Conservation (phyloP, 768 basidiomycete genomes). For the Hygrocybe coccinea region DNA sequence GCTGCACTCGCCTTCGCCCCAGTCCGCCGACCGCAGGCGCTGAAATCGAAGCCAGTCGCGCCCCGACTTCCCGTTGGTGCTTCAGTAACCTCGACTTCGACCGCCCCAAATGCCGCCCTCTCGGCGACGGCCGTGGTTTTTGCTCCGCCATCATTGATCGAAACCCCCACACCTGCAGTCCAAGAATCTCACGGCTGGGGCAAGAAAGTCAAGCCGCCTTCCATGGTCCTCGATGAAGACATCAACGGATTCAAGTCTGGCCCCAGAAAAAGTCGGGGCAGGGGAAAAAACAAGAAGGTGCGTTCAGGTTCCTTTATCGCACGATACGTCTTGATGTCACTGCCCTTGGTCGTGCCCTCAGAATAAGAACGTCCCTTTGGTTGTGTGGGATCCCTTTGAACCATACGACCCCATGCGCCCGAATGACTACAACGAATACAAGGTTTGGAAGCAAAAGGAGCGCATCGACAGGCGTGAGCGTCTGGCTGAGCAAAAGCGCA, state of each 20-base stretch:
- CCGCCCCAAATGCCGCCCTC: constrained; percentile 27
- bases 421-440: constrained; percentile 88
- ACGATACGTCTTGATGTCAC: background rate
- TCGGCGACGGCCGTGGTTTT: constrained; percentile 64
- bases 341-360: constrained; percentile 21
- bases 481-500: constrained; percentile 53
- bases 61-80: constrained; percentile 60
- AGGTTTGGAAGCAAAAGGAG: constrained; percentile 71
- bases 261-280: constrained; percentile 53
- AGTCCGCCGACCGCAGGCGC: constrained; percentile 53
- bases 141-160: constrained; percentile 60
- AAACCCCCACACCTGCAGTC: constrained; percentile 27
- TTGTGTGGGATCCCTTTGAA: constrained; percentile 76
- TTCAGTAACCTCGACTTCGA: constrained; percentile 42
- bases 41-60: constrained; percentile 47
- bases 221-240: constrained; percentile 86
- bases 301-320: constrained; percentile 3
- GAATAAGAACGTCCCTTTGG: constrained; percentile 56
- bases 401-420: constrained; percentile 77
- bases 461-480: constrained; percentile 69
- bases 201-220: constrained; percentile 85
- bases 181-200: constrained; percentile 64
- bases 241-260: constrained; percentile 74
- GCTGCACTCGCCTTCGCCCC: constrained; percentile 87
- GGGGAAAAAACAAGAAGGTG: constrained; percentile 61